Percentiles rank a stretch among this genome's conserved stretches.
Evolutionary conservation across 2,329 filamentous ascomycete species (phyloP).

Genomic region (Rosellinia necatrix): DNA sequence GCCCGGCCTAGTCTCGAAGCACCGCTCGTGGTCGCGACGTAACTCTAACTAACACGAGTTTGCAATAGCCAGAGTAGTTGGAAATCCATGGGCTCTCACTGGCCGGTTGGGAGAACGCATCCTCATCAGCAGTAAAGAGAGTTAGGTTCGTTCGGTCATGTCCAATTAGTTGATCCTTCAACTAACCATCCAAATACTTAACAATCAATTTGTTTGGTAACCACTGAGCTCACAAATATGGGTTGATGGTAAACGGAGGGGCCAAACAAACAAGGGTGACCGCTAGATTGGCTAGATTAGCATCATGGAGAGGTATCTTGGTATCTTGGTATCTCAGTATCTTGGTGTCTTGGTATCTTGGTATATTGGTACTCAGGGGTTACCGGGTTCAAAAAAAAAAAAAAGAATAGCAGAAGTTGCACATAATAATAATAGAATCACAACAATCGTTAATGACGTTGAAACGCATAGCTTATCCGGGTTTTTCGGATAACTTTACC

Average conservation of each 20-base stretch:
- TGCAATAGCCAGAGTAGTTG: constrained; percentile 21
- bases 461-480: constrained; percentile 1
- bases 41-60: constrained; percentile 1
- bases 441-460: no score
- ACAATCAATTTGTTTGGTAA: background rate
- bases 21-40: background rate
- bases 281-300: no score
- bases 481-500: background rate
- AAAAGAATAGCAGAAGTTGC: no score
- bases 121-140: background rate
- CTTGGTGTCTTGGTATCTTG: no score
- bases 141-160: constrained; percentile 3
- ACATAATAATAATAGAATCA: no score
- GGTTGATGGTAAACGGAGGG: constrained; percentile 5
- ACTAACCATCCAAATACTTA: no score
- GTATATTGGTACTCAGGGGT: background rate
- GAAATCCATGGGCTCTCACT: background rate
- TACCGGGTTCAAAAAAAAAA: no score
- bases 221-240: background rate
- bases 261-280: no score
- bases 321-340: no score
- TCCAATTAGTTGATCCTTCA: background rate
- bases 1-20: background rate
- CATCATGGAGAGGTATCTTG: no score
- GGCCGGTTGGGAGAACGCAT: background rate